Conservation (phyloP, 768 basidiomycete genomes). For the Peribolospora kevripleyi region DNA sequence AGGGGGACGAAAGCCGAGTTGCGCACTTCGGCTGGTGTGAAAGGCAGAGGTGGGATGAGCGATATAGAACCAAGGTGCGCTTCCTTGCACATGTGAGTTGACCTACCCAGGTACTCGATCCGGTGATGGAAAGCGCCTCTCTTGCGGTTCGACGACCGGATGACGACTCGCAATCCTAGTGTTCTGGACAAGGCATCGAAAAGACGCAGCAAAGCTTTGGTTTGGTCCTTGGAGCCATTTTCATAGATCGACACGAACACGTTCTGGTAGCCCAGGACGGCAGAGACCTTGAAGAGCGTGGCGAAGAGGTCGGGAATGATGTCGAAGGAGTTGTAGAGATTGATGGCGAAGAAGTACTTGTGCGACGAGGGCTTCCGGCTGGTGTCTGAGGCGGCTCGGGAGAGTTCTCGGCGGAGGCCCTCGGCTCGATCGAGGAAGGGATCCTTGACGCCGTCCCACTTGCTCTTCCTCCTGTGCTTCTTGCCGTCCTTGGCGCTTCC, state of each 20-base stretch:
- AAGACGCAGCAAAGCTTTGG: constrained; percentile 80
- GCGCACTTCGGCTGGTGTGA: constrained; percentile 59
- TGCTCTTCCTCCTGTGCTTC: constrained; percentile 4
- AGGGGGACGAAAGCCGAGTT: constrained; percentile 90
- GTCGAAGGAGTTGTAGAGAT: constrained; percentile 98
- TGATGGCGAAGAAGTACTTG: constrained; percentile 99
- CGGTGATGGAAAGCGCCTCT: constrained; percentile 95
- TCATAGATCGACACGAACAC: constrained; percentile 97
- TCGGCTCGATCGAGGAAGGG: constrained; percentile 13
- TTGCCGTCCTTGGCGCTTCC: constrained; percentile 25
- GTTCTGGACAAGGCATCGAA: constrained; percentile 77
- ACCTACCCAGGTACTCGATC: constrained; percentile 60
- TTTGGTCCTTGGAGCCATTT: constrained; percentile 97
- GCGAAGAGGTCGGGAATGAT: constrained; percentile 92
- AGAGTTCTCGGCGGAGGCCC: constrained; percentile 4
- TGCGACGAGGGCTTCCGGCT: constrained; percentile 23
- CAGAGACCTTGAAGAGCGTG: constrained; percentile 76
- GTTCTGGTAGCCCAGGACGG: constrained; percentile 87
- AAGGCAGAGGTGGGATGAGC: too few relatives aligned
- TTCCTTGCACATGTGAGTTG: too few relatives aligned
- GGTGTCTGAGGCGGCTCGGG: constrained; percentile 20
- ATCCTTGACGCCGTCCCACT: constrained; percentile 17
- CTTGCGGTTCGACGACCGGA: constrained; percentile 74
- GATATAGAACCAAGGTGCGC: too few relatives aligned
- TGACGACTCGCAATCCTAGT: constrained; percentile 77